Conservation (phyloP, 2,329 filamentous ascomycete genomes). For the Fusarium pseudocircinatum region DNA sequence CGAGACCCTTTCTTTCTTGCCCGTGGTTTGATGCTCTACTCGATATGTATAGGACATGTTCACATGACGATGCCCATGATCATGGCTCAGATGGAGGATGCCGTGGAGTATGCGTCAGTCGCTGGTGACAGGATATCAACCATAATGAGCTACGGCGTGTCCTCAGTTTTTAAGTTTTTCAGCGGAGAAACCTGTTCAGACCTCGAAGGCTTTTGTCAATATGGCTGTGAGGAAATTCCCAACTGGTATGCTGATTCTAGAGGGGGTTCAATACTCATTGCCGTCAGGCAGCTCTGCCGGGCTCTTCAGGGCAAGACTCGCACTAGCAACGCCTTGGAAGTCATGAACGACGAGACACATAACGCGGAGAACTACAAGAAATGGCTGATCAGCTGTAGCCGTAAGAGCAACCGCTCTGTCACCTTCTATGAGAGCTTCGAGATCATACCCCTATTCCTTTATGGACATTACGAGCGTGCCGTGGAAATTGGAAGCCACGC, state of each 20-base stretch:
- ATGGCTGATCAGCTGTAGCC: conserved; percentile 63
- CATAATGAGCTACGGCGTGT: conserved; percentile 75
- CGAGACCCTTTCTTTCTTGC: conserved; percentile 73
- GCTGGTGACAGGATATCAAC: conserved; percentile 77
- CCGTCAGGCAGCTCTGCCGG: conserved; percentile 71
- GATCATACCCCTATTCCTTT: conserved; percentile 70
- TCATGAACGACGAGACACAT: conserved; percentile 77
- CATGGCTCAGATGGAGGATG: conserved; percentile 69
- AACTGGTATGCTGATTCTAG: conserved; percentile 77
- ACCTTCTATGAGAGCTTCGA: conserved; percentile 76
- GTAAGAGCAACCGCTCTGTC: conserved; percentile 70
- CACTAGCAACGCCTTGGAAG: conserved; percentile 57
- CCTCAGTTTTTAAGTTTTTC: conserved; percentile 74
- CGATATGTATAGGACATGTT: conserved; percentile 76
- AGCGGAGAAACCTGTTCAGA: conserved; percentile 75
- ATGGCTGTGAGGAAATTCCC: conserved; percentile 77
- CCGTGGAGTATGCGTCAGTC: conserved; percentile 71
- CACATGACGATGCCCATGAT: conserved; percentile 68
- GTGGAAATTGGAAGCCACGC: conserved; percentile 65
- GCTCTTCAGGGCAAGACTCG: conserved; percentile 80
- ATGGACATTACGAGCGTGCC: conserved; percentile 69
- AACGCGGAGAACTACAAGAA: conserved; percentile 66
- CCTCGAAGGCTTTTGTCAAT: conserved; percentile 75
- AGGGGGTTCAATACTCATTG: conserved; percentile 75
- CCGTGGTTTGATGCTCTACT: conserved; percentile 74